A percentile compares a stretch with the other conserved stretches of the same genome.
phyloP scores from a whole-genome alignment of 257 asterid genomes.

The Solanum paucissectum region DNA sequence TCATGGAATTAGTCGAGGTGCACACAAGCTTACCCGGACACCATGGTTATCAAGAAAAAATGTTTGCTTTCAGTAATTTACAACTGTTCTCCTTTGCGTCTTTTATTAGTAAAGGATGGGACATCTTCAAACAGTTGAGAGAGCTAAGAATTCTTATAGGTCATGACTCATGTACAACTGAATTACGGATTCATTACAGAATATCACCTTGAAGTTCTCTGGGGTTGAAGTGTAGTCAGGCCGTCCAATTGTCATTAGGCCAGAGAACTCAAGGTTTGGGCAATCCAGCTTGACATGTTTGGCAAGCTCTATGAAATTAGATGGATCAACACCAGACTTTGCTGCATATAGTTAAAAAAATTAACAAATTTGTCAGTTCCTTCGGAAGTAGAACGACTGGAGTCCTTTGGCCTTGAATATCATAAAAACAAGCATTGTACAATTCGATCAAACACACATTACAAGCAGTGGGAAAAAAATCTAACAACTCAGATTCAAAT shows the following conservation, averaged over 20 bases:
- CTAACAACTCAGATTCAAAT: not conserved
- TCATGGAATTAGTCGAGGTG: not conserved
- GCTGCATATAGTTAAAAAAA: slow-evolving; percentile 38
- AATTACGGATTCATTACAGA: not conserved
- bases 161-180: not conserved
- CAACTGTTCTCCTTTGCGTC: not conserved
- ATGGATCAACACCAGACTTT: slow-evolving; percentile 71
- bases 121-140: not conserved
- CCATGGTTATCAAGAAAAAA: not conserved
- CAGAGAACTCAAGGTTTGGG: slow-evolving; percentile 73
- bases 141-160: not conserved
- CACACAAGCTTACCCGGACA: not conserved
- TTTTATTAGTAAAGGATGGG: not conserved
- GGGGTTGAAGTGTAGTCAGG: slow-evolving; percentile 90
- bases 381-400: not conserved
- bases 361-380: not conserved
- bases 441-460: not conserved
- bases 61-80: not conserved
- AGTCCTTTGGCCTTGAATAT: not conserved
- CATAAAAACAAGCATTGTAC: not conserved
- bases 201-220: slow-evolving; percentile 62
- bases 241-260: slow-evolving; percentile 91
- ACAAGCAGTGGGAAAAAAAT: not conserved
- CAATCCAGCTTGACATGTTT: slow-evolving; percentile 56
- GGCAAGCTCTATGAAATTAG: slow-evolving; percentile 61